phyloP scores from a whole-genome alignment of 768 basidiomycete genomes.

The Lentinula detonsa region DNA sequence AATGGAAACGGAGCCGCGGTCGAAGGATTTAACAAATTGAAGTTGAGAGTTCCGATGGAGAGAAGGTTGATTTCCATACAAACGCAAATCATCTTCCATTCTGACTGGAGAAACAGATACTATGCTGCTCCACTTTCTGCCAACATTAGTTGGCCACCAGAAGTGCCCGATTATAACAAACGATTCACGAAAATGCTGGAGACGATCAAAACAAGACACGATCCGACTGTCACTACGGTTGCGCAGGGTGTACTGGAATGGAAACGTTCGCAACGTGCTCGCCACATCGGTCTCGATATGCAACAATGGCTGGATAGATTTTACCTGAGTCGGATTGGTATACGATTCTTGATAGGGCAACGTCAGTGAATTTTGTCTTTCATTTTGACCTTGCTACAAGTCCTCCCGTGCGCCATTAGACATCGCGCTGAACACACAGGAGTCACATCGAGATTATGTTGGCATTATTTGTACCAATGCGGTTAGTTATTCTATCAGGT shows the following conservation, averaged over 20 bases:
- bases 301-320: conserved; percentile 97
- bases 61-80: conserved; percentile 50
- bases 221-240: conserved; percentile 96
- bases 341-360: conserved; percentile 95
- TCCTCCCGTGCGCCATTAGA: conserved; percentile 39
- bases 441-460: conserved; percentile 87
- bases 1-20: conserved; percentile 18
- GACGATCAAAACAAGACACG: conserved; percentile 89
- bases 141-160: conserved; percentile 78
- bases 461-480: conserved; percentile 96
- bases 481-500: conserved; percentile 34
- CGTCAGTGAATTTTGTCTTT: conserved; percentile 44
- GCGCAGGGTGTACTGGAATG: conserved; percentile 96
- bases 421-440: conserved; percentile 89
- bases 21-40: conserved; percentile 49
- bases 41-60: conserved; percentile 78
- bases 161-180: conserved; percentile 89
- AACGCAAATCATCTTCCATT: conserved; percentile 1
- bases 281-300: conserved; percentile 76
- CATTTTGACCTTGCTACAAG: not conserved
- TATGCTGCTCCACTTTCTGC: conserved; percentile 58
- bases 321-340: conserved; percentile 93
- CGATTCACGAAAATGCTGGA: conserved; percentile 85
- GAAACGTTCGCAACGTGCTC: conserved; percentile 71
- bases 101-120: conserved; percentile 34